Base-by-base conservation (phyloP, 2,329 filamentous ascomycete species). In the Xylariaceae sp. region DNA sequence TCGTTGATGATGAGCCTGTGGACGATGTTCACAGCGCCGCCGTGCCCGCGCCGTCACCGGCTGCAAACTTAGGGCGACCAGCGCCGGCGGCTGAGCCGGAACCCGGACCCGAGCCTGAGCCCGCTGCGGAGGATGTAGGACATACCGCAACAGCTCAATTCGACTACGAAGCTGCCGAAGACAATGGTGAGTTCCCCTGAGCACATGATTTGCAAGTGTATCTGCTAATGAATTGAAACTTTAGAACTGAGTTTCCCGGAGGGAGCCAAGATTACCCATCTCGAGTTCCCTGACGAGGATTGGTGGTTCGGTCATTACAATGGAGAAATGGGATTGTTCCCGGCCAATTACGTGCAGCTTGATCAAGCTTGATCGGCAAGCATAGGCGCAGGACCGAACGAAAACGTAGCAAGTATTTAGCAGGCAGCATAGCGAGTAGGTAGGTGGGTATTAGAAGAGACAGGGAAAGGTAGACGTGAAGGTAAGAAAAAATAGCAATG, bases 251-350 rank as follows among this genome's bases (percentile, higher is more conserved):
- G 87, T 69, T 99, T 99, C 76, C 89, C 90, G 2, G 94, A 99
- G 66, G 87, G 88, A 29, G 92, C 88, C 37, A 90, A 78, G 59
- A 87, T 99, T 63, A 87, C 81, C 26, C 81, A 87, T 67, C 76
- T 99, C 60, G 89, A 96, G 76, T 97, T 97, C 72, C 94, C 94
- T 2, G 94, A 97, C 65, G 92, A 97, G 61, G 94, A 99, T 69
- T 99, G 94, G 94, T 99, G 94, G 94, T 88, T 92, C 65, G 94
- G 94, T 54, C 84, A 88, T 65, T 95, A 87, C 71, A 79, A 85
- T 22, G 91, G 91, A 47, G 81, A 86, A 54, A 81, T 81, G 29
- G 94, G 94, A 57, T 79, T 99, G 43, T 99, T 99, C 82, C 85
- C 85, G 12, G 80, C 84, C 67, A 87, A 87, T 69, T 87, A 87